Conservation (phyloP, 345 rosid genomes). For the Gossypium sturtianum region DNA sequence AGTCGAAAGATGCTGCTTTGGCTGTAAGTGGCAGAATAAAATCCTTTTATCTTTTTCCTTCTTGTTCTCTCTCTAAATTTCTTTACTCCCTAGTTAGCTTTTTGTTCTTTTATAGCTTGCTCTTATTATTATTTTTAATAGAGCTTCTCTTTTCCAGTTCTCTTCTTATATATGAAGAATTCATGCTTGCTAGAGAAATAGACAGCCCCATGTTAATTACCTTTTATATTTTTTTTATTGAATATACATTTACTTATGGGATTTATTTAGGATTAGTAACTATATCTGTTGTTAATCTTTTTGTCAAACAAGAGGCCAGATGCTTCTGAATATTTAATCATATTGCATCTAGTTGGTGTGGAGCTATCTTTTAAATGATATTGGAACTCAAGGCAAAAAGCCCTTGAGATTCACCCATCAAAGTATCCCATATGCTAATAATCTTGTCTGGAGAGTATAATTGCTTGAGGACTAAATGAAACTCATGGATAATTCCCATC, state of each 20-base stretch:
- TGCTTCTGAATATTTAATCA: neutral
- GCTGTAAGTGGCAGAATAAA: slow-evolving; percentile 38
- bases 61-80: neutral
- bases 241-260: neutral
- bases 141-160: neutral
- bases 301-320: neutral
- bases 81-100: neutral
- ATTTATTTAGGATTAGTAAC: neutral
- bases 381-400: neutral
- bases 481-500: neutral
- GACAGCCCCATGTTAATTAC: neutral
- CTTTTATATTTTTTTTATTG: neutral
- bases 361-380: neutral
- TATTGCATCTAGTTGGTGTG: neutral
- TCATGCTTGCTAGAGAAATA: neutral
- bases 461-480: neutral
- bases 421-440: neutral
- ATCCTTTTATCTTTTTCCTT: neutral
- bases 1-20: slow-evolving; percentile 52
- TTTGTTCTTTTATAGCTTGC: neutral
- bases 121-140: neutral
- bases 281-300: neutral
- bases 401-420: neutral
- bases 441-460: neutral
- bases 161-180: neutral